Evolutionary conservation across 2,329 filamentous ascomycete species (phyloP).

Genomic region (Diaporthe nobilis): DNA sequence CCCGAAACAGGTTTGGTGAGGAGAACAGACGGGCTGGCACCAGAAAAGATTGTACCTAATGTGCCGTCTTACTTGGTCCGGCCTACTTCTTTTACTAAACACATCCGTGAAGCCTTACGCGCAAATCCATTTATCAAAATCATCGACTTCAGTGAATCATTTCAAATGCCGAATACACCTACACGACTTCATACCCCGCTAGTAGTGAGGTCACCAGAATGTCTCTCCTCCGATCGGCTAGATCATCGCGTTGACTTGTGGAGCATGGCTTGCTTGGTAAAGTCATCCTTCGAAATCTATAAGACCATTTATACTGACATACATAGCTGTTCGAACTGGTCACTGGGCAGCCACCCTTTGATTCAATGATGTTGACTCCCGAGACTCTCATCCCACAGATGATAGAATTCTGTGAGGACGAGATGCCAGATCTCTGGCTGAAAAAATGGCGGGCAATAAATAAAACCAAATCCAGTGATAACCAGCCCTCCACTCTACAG

Average conservation of each 20-base stretch:
- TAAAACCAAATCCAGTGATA: neutral
- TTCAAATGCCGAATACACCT: neutral
- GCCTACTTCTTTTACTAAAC: neutral
- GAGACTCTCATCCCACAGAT: neutral
- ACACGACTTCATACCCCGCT: neutral
- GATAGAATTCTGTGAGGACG: neutral
- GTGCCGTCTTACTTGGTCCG: neutral
- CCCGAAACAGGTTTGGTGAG: neutral
- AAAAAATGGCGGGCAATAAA: neutral
- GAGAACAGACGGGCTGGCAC: neutral
- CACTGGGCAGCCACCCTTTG: conserved; percentile 12
- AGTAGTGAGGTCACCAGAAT: conserved; percentile 1
- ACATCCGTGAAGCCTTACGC: neutral
- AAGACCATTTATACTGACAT: neutral
- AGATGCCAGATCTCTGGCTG: neutral
- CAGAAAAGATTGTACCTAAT: neutral
- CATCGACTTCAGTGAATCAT: conserved; percentile 10
- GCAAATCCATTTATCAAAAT: neutral
- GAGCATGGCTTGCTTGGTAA: conserved; percentile 17
- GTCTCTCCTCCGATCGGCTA: neutral
- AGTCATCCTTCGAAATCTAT: too few relatives aligned
- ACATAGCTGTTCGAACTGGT: neutral
- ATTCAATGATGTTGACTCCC: neutral
- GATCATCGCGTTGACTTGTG: conserved; percentile 6
- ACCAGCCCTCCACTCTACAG: neutral